Base-by-base conservation (phyloP, 441 rosid genomes). In the Mallotus japonicus region DNA sequence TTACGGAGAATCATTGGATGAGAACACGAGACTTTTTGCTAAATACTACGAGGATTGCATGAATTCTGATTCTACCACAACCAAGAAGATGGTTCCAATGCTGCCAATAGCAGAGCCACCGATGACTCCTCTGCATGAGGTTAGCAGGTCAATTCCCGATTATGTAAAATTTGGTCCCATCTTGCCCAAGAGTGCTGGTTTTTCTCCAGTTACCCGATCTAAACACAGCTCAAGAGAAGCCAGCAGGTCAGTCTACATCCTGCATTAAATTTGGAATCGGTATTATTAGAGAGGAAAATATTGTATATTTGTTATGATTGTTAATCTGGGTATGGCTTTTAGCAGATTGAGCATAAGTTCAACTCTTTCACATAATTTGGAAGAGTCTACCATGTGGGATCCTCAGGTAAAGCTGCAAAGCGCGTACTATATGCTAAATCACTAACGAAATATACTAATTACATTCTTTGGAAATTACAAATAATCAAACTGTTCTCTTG, bases 91-190 rank as follows among this genome's bases (percentile, higher is more conserved):
- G 63, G 71, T 80, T 47, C 91, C 90, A 15, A 85, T 87, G 90
- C 58, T 89, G 55, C 92, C 94, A 1, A 87, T 86, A 50, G 89
- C 88, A 9, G 95, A 88, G 56, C 95, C 95, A 28, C 95, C 95
- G 0, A 76, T 82, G 89, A 86, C 88, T 75, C 92, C 92, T 65
- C 69, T 78, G 76, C 85, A 79, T 51, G 90, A 88, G 73, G 77
- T 85, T 61, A 86, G 87, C 77, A 50, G 77, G 3, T 77, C 86
- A 11, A 83, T 86, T 71, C 91, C 91, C 42, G 90, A 87, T 77
- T 86, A 85, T 61, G 86, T 89, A 17, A 87, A 85, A 75, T 87
- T 87, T 10, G 88, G 92, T 67, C 92, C 94, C 9, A 82, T 87
- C 72, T 76, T 89, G 77, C 92, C 88, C 0, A 86, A 82, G 75